phyloP scores from a whole-genome alignment of 345 rosid species.

The Rhizophora mangle region DNA sequence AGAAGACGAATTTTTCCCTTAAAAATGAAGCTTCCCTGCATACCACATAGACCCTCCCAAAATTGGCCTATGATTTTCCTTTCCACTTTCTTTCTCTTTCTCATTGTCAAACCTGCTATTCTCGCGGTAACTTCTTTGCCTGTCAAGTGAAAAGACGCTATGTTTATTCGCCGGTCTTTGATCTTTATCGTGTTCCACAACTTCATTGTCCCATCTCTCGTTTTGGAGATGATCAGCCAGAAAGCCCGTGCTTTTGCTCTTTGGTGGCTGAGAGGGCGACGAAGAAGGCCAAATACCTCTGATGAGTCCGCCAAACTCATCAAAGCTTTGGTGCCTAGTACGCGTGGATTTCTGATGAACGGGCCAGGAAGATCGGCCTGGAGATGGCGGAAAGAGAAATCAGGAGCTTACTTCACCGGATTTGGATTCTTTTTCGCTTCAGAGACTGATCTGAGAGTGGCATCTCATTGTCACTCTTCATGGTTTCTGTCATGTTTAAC shows the following conservation, averaged over 20 bases:
- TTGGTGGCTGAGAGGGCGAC: conserved; percentile 29
- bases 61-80: conserved; percentile 51
- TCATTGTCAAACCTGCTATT: conserved; percentile 30
- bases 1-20: conserved; percentile 27
- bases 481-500: conserved; percentile 10
- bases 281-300: no score
- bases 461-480: conserved; percentile 37
- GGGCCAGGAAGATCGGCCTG: conserved; percentile 32
- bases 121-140: conserved; percentile 38
- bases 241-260: conserved; percentile 30
- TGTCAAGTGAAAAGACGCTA: conserved; percentile 20
- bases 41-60: conserved; percentile 57
- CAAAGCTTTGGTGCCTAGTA: conserved; percentile 31
- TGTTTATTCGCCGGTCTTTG: conserved; percentile 11
- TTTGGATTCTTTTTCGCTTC: conserved; percentile 42
- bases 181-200: conserved; percentile 25
- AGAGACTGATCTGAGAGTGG: conserved; percentile 26
- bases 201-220: conserved; percentile 39
- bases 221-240: conserved; percentile 51
- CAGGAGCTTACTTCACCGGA: conserved; percentile 65
- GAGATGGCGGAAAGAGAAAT: conserved; percentile 46
- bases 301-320: no score
- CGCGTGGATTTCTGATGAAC: conserved; percentile 21
- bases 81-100: conserved; percentile 21
- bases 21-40: conserved; percentile 37